Evolutionary conservation across 192 early-diverging fungal species (phyloP).

Genomic region (Obelidium mucronatum): DNA sequence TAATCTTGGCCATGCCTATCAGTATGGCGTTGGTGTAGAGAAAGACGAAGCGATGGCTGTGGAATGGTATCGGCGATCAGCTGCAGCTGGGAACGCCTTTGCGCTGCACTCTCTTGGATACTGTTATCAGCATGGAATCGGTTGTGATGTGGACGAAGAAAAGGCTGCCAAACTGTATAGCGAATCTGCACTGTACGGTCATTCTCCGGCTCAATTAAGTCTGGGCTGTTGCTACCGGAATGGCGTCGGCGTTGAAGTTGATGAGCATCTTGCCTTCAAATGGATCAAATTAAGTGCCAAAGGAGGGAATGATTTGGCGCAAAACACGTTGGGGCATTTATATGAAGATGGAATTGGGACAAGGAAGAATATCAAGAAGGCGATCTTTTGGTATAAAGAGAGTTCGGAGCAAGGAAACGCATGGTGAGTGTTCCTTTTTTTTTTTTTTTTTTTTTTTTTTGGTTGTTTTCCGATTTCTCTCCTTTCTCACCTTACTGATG

Average conservation of each 20-base stretch:
- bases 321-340: slow-evolving; percentile 82
- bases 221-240: slow-evolving; percentile 83
- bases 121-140: slow-evolving; percentile 83
- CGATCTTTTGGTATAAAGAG: slow-evolving; percentile 76
- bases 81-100: slow-evolving; percentile 68
- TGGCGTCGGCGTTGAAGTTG: slow-evolving; percentile 74
- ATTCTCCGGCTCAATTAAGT: slow-evolving; percentile 71
- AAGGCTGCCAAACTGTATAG: slow-evolving; percentile 63
- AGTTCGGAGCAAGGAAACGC: slow-evolving; percentile 75
- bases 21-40: slow-evolving; percentile 82
- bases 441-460: slow-evolving; percentile 20
- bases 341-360: slow-evolving; percentile 83
- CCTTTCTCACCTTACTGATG: too few species aligned
- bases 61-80: slow-evolving; percentile 74
- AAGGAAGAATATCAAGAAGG: slow-evolving; percentile 63
- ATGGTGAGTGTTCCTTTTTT: slow-evolving; percentile 58
- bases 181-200: slow-evolving; percentile 51
- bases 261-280: slow-evolving; percentile 71
- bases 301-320: slow-evolving; percentile 73
- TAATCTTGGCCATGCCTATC: slow-evolving; percentile 83
- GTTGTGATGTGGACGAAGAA: slow-evolving; percentile 63
- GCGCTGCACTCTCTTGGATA: slow-evolving; percentile 81
- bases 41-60: slow-evolving; percentile 67
- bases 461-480: neutral
- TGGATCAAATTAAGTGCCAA: slow-evolving; percentile 73